Percentiles rank a stretch among this genome's conserved stretches.
Conservation (phyloP, 495 filamentous ascomycete species). For the Clohesyomyces aquaticus region DNA sequence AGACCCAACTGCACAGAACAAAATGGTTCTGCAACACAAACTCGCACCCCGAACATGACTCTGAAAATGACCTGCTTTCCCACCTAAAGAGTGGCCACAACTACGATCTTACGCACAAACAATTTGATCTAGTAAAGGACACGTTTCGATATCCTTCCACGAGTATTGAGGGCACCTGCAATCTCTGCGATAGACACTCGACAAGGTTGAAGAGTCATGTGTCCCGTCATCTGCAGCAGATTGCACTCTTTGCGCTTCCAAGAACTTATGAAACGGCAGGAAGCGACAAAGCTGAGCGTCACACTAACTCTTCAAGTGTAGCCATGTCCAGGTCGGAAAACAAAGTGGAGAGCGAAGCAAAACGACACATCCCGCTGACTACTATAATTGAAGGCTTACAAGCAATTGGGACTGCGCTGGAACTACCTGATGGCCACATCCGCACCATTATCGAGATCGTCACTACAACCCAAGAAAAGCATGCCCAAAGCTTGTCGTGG, state of each 20-base stretch:
- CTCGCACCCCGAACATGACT: not conserved
- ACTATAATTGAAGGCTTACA: too few relatives aligned
- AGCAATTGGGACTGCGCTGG: too few relatives aligned
- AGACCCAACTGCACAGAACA: conserved; percentile 2
- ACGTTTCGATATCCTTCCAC: not conserved
- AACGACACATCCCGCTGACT: too few relatives aligned
- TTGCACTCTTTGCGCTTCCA: conserved; percentile 10
- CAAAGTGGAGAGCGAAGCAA: too few relatives aligned
- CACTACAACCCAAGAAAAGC: too few relatives aligned
- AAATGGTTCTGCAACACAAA: conserved; percentile 18
- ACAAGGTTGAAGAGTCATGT: conserved; percentile 8
- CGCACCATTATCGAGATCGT: too few relatives aligned
- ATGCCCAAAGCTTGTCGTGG: too few relatives aligned
- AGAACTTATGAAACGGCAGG: not conserved
- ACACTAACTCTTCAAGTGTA: too few relatives aligned
- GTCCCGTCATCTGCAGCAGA: conserved; percentile 14
- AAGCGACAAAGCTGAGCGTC: not conserved
- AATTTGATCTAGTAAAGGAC: not conserved
- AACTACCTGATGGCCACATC: too few relatives aligned
- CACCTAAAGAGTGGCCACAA: conserved; percentile 4
- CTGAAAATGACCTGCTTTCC: not conserved
- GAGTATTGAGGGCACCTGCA: conserved; percentile 7
- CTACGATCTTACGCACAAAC: not conserved
- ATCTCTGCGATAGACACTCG: conserved; percentile 1
- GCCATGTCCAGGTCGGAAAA: too few relatives aligned